Evolutionary conservation across 371 early-diverging fungal genomes (phyloP), one percentile per base, ranked within the genome.

Genomic region (Funneliformis caledonium): DNA sequence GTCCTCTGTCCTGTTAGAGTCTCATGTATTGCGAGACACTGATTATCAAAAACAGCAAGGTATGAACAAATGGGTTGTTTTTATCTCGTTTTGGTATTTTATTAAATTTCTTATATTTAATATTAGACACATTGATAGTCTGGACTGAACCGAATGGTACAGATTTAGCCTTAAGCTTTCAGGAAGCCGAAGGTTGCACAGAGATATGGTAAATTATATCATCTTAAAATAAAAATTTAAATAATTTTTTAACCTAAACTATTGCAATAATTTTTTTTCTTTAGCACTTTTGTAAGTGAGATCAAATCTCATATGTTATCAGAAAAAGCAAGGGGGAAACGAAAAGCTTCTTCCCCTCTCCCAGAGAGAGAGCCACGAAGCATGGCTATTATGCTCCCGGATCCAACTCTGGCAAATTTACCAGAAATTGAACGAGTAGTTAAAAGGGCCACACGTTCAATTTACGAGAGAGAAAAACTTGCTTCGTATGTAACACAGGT

Each of bases 141-240:
- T 97, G 97, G 97, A 93, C 95, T 16, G 96, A 97, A 76, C 91
- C 90, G 9, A 88, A 89, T 45, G 91, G 91, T 16, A 82, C 87
- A 50, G 97, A 97, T 82, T 85, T 96, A 31, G 97, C 98, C 6
- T 87, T 98, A 47, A 96, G 96, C 82, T 98, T 98, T 84, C 94
- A 96, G 88, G 95, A 95, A 80, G 88, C 91, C 26, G 91, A 87
- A 11, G 96, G 96, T 37, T 97, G 97, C 80, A 86, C 89, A 33
- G 92, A 93, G 48, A 88, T 96, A 72, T 93, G 96, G 97, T 94
- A 89, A 81, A 85, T 86, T 42, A 72, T 78, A 64, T 56, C 37
- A 1, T 59, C 31, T 33, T 45, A 16, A 70, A 31, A 31, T 43
- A 47, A 68, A 70, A 56, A 19, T 45, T 42, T 19, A 48, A 68